phyloP scores from a whole-genome alignment of 2,329 filamentous ascomycete species.

The Alternaria alternata region DNA sequence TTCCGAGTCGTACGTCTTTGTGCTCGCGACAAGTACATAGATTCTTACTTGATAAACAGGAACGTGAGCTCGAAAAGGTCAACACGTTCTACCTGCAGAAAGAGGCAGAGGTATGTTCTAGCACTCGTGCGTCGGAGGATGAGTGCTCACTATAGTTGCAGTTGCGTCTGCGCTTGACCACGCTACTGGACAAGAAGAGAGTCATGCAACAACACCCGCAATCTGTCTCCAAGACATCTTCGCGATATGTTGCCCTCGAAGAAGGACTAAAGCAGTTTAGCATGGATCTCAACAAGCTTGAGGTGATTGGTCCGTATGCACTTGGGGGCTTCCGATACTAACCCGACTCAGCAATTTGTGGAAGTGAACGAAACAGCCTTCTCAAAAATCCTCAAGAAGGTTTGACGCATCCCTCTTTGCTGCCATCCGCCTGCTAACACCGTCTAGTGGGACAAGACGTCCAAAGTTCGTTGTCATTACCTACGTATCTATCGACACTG shows the following conservation, averaged over 20 bases:
- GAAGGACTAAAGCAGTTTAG: conserved; percentile 98
- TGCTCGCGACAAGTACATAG: not conserved
- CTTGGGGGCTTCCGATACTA: conserved; percentile 28
- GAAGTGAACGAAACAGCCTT: conserved; percentile 98
- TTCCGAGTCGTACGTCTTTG: conserved; percentile 80
- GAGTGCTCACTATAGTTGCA: conserved; percentile 52
- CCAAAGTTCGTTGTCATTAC: conserved; percentile 68
- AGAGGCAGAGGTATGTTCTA: conserved; percentile 82
- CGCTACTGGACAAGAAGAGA: conserved; percentile 92
- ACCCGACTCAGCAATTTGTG: conserved; percentile 79
- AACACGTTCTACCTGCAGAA: conserved; percentile 98
- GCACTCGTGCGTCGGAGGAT: conserved; percentile 3
- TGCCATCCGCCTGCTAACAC: conserved; percentile 46
- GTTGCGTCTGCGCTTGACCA: conserved; percentile 93
- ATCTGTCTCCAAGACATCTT: conserved; percentile 83
- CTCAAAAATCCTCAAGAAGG: conserved; percentile 98
- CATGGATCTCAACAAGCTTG: conserved; percentile 94
- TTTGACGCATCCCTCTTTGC: conserved; percentile 45
- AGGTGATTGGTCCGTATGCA: conserved; percentile 55
- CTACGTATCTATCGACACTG: conserved; percentile 20
- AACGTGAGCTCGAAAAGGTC: conserved; percentile 97
- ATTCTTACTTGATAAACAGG: conserved; percentile 60
- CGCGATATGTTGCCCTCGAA: conserved; percentile 92
- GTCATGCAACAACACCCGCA: conserved; percentile 81
- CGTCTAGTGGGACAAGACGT: conserved; percentile 92